Base-by-base conservation (phyloP, 2,329 filamentous ascomycete genomes). In the Fusarium avenaceum region DNA sequence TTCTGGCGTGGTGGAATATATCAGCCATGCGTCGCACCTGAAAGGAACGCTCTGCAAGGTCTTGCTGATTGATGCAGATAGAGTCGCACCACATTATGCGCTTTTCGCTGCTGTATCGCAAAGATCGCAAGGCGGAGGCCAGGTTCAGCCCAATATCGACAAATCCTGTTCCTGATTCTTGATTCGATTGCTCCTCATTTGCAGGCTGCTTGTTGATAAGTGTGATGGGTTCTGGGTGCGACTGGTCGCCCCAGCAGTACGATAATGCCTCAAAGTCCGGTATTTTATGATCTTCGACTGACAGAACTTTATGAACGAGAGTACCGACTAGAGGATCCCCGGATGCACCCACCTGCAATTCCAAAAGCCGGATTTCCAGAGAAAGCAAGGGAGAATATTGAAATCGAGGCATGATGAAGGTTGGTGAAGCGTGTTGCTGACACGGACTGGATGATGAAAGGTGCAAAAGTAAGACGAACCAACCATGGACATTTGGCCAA, bases 191-290 rank as follows among this genome's bases (percentile, higher is more conserved):
- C 17, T 22, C 46, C 6, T n/a, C 13, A 7, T 10, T 6, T 4
- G 7, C 1, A 6, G 14, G 22, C 6, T 28, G 6, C 17, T 52
- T 38, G 1, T n/a, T 40, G 2, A 7, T 10, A 1, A 57, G 32
- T 13, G 7, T 22, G 6, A 57, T 44, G 13, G 22, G 11, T 1
- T 44, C n/a, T 20, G 38, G 54, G 1, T 10, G n/a, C 5, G 54
- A 52, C 30, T 52, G 54, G 3, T 52, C 47, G 4, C 46, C 54
- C 54, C 54, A 57, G 20, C 38, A 51, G 24, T 57, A 57, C 2
- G 54, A 57, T 19, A 57, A 20, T 20, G 54, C 54, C 17, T 43
- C 28, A 4, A 22, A 57, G 0, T 22, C 15, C 2, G 39, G 54
- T 2, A 44, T 43, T 6, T 30, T n/a, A 6, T 11, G 1, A 2